Base-by-base conservation (phyloP, 2,329 filamentous ascomycete species). In the Amauroascus niger region DNA sequence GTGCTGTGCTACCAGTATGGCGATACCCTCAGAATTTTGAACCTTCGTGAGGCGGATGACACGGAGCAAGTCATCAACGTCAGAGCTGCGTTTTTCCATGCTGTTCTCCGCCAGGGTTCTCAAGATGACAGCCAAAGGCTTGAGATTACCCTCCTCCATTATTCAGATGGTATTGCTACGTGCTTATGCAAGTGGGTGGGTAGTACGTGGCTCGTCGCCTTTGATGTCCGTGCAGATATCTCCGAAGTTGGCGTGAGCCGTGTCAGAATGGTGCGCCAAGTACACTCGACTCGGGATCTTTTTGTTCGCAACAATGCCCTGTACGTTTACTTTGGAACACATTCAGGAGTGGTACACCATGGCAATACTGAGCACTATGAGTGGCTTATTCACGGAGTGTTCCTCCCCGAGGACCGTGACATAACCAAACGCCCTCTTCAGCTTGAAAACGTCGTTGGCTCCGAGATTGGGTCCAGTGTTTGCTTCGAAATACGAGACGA, bases 401-500 rank as follows among this genome's bases (percentile, higher is more conserved):
- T 78, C 56, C 65, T 85, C 33, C 49, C 56, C 7, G 65, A 63
- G 0, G 56, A 63, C 1, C 63, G 63, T n/a, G 75, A 74, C 68
- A 63, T 74, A 18, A 64, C 69, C 0, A 59, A 69, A 9, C 73
- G 71, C 39, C 64, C 68, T 5, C 63, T 84, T 4, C 70, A 79
- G 32, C 69, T 87, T 2, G 69, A 77, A 35, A 74, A 80, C 22
- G 73, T 86, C 54, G 76, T 79, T 41, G 85, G 83, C 1, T 76
- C 74, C 16, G 83, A 86, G 44, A 74, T 88, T 30, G 83, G 82
- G 5, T 78, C 77, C 9, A 82, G 80, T 0, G 73, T 87, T n/a
- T 85, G 80, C 56, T 89, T 90, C 62, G 83, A 86, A 56, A 78
- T 89, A 16, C 74, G 86, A 56, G 74, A 81, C 35, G 76, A 73